Evolutionary conservation across 2,329 filamentous ascomycete genomes (phyloP).

Genomic region (Aspergillus clavatus): DNA sequence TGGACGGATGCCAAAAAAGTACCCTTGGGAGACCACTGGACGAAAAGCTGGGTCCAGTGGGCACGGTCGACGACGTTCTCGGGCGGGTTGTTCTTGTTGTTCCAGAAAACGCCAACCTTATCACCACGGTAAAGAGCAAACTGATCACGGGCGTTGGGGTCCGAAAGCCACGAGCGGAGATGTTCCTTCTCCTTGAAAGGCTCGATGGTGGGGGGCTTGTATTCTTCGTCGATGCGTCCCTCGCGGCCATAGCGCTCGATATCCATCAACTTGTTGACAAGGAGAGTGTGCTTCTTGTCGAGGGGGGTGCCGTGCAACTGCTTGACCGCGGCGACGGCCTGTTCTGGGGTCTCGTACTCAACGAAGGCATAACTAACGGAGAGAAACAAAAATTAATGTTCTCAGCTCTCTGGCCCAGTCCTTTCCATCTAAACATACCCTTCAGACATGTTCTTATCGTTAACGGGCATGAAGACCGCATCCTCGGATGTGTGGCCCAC

Average conservation of each 20-base stretch:
- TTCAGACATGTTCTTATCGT: constrained; percentile 78
- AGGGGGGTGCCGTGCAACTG: constrained; percentile 80
- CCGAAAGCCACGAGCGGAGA: constrained; percentile 85
- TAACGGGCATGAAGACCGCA: constrained; percentile 88
- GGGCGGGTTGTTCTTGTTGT: constrained; percentile 87
- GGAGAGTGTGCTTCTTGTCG: constrained; percentile 93
- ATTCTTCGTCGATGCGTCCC: constrained; percentile 88
- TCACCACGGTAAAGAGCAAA: constrained; percentile 93
- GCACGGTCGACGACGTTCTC: constrained; percentile 86
- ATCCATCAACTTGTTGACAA: constrained; percentile 97
- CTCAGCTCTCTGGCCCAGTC: constrained; percentile 2
- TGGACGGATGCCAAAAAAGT: constrained; percentile 94
- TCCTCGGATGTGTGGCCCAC: constrained; percentile 84
- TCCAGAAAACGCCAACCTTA: constrained; percentile 93
- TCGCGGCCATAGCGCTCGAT: constrained; percentile 94
- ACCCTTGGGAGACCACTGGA: constrained; percentile 94
- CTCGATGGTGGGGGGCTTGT: constrained; percentile 73
- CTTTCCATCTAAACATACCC: constrained; percentile 54
- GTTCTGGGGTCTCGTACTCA: constrained; percentile 85
- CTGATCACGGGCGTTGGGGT: constrained; percentile 86
- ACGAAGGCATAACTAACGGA: constrained; percentile 81
- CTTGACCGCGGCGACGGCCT: constrained; percentile 85
- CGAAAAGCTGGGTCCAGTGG: constrained; percentile 97
- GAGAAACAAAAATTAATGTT: constrained; percentile 14
- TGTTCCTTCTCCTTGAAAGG: constrained; percentile 91